phyloP scores from a whole-genome alignment of 2,329 filamentous ascomycete species.

The Alternaria sp. region DNA sequence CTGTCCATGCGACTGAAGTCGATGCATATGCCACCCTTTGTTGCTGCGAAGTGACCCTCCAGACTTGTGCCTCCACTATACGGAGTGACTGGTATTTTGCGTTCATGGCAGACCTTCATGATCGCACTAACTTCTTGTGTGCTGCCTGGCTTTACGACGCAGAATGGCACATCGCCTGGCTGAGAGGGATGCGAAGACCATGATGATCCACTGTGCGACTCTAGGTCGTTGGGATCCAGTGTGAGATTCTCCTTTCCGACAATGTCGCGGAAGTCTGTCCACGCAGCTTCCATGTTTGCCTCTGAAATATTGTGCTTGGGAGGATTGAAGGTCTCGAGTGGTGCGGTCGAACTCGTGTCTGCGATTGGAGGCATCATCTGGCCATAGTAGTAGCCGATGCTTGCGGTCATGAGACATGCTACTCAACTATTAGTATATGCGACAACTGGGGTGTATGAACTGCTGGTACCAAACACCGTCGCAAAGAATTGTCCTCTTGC shows the following conservation, averaged over 20 bases:
- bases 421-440: constrained; percentile 11
- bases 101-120: constrained; percentile 84
- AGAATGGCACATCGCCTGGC: constrained; percentile 55
- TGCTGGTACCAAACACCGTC: constrained; percentile 28
- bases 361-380: constrained; percentile 55
- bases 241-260: constrained; percentile 69
- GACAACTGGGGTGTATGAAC: background rate
- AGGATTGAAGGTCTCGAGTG: constrained; percentile 56
- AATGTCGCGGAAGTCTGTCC: constrained; percentile 67
- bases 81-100: constrained; percentile 82
- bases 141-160: constrained; percentile 76
- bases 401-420: constrained; percentile 60
- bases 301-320: constrained; percentile 63
- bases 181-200: constrained; percentile 63
- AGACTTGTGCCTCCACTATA: constrained; percentile 89
- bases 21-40: constrained; percentile 80
- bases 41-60: constrained; percentile 87
- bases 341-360: constrained; percentile 62
- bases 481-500: constrained; percentile 48
- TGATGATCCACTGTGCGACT: constrained; percentile 65
- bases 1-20: constrained; percentile 88
- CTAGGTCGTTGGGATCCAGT: constrained; percentile 60
- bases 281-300: constrained; percentile 67
- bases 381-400: constrained; percentile 63
- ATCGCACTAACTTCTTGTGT: constrained; percentile 86